Base-by-base conservation (phyloP, 2,329 filamentous ascomycete species). In the Penicillium sp. region DNA sequence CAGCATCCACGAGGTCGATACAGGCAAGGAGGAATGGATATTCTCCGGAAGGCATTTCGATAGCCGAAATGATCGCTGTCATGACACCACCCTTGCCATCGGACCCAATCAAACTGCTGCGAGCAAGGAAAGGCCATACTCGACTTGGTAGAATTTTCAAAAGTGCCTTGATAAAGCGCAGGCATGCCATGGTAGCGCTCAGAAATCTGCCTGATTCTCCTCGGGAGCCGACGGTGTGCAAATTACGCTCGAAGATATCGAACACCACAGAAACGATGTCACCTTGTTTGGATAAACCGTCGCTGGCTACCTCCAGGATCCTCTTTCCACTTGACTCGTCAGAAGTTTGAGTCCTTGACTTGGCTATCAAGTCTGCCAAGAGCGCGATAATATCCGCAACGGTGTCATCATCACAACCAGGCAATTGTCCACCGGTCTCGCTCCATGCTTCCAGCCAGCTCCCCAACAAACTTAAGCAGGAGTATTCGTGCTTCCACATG, bases 61-160 rank as follows among this genome's bases (percentile, higher is more conserved):
- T 81, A 19, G 83, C 85, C n/a, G 88, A 88, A 2, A 95, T 81
- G 43, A 97, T 84, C 41, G 83, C 83, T 33, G 85, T 82, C 53
- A 99, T 78, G 53, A 87, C 84, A 10, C 89, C 88, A 12, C 84
- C 84, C 54, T 84, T 85, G 9, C 88, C 84, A 57, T 89, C 85
- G 5, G 84, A 81, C 58, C 87, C 87, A 38, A 99, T 77, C 14
- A 99, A 75, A 54, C 85, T 83, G 66, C 89, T 95, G 49, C 89
- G 83, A 3, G 86, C 83, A 61, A 99, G 79, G 66, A 92, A 88
- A 3, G 92, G 90, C 91, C 93, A 97, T 5, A 95, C 84, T 52
- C 91, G 80, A 49, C 87, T 87, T 0, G 93, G 92, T 43, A 86
- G 82, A n/a, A 87, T 60, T 9, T 79, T 77, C 22, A 93, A 70